Conservation (phyloP, 441 rosid species). For the Pelargonium citronellum region DNA sequence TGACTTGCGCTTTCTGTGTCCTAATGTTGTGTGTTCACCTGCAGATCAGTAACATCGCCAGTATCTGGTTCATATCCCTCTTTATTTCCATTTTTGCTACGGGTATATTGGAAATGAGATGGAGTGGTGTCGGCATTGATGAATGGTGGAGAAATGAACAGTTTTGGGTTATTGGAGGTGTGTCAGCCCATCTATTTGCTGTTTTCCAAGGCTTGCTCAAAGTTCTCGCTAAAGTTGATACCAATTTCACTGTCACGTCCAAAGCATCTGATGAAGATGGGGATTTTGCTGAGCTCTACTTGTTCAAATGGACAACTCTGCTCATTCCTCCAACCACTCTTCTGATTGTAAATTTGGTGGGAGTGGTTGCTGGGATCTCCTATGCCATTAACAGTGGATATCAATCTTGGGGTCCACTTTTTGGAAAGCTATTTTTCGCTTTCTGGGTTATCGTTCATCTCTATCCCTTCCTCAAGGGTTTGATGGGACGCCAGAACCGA, state of each 20-base stretch:
- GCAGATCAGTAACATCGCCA: conserved; percentile 96
- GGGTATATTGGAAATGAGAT: conserved; percentile 95
- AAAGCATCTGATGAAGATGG: conserved; percentile 93
- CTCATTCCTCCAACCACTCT: conserved; percentile 96
- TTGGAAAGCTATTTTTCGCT: conserved; percentile 91
- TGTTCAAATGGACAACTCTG: conserved; percentile 98
- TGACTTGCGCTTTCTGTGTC: neutral
- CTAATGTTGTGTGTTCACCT: conserved; percentile 6
- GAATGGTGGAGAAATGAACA: conserved; percentile 99
- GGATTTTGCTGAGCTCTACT: conserved; percentile 76
- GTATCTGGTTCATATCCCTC: conserved; percentile 97
- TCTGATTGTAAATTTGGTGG: conserved; percentile 79
- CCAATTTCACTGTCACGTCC: conserved; percentile 93
- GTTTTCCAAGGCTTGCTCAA: conserved; percentile 93
- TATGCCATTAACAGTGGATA: conserved; percentile 91
- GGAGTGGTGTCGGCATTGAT: conserved; percentile 98
- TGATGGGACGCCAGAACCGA: conserved; percentile 92
- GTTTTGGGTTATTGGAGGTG: conserved; percentile 99
- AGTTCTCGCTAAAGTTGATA: conserved; percentile 91
- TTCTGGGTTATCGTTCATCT: conserved; percentile 96
- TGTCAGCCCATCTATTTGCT: conserved; percentile 88
- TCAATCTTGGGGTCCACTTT: conserved; percentile 93
- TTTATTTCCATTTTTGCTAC: conserved; percentile 95
- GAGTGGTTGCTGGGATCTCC: conserved; percentile 93
- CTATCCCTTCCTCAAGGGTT: conserved; percentile 93